These are phyloP conservation scores for Aureobasidium subglaciale DNA, from an alignment of 2,329 filamentous ascomycete species.

Conservation along the genomic window DNA sequence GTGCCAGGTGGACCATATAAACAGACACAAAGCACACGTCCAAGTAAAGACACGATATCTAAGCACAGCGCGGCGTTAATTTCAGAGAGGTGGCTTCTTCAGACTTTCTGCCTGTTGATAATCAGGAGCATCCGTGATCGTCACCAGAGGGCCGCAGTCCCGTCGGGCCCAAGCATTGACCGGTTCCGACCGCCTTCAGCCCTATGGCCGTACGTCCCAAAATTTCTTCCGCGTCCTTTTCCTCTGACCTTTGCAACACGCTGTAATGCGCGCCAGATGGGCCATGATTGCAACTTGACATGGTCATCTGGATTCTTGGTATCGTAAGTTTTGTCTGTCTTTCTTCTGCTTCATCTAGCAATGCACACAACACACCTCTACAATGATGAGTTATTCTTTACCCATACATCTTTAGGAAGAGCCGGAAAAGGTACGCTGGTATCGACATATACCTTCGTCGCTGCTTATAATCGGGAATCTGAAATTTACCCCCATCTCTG, in stretches of 20 bases:
- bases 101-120: background rate
- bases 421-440: slow-evolving; percentile 46
- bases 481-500: slow-evolving; percentile 23
- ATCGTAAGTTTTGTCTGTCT: slow-evolving; percentile 13
- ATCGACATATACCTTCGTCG: slow-evolving; percentile 44
- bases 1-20: background rate
- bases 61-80: background rate
- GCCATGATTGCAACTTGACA: background rate
- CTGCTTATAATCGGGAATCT: slow-evolving; percentile 44
- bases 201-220: background rate
- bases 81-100: slow-evolving; percentile 13
- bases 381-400: slow-evolving; percentile 31
- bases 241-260: slow-evolving; percentile 1
- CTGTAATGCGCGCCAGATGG: background rate
- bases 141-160: background rate
- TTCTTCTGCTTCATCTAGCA: slow-evolving; percentile 1
- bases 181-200: slow-evolving; percentile 12
- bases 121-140: slow-evolving; percentile 9
- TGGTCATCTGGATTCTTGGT: background rate
- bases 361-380: slow-evolving; percentile 5
- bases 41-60: background rate
- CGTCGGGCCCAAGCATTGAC: background rate
- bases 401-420: slow-evolving; percentile 41
- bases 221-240: slow-evolving; percentile 6
- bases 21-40: background rate